Evolutionary conservation across 768 basidiomycete genomes (phyloP), one percentile per base, ranked within the genome.

Genomic region (Naganishia vishniacii): DNA sequence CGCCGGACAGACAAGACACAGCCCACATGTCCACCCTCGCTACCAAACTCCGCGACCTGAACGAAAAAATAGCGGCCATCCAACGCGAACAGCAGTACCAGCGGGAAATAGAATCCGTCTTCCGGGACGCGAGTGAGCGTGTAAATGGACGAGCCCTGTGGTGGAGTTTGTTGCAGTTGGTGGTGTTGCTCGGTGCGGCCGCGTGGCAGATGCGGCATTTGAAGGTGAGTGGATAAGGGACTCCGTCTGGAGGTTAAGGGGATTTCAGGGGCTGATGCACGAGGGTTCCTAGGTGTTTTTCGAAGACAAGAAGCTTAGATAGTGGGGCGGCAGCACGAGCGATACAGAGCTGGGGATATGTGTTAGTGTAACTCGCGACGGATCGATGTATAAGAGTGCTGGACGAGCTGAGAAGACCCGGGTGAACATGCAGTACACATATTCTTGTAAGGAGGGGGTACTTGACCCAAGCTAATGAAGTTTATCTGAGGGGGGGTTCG

Each of bases 61-160:
- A 98, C 79, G 83, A 85, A 72, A 94, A 91, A 77, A 81, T 99
- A 51, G 89, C 89, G 76, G 91, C 94, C 71, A 88, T 98, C 61
- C 83, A 91, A 48, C 82, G 91, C 26, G 95, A 98, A 78, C 95
- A 99, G 79, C 89, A 93, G 78, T 99, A 97, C 75, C 94, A 98
- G 80, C 83, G 95, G 45, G 94, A 99, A 79, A 81, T 95, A 68
- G 95, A 99, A 78, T 82, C 88, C 12, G 87, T 89, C 70, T 99
- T 88, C 75, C 81, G 95, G 41, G 80, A 91, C 78, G 78, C 97
- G 67, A 92, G 89, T 70, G 95, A 99, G 78, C 77, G 78, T 16
- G 94, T 91, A 41, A 99, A 99, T 79, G 80, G 86, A n/a, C 81
- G 86, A 65, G 92, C 95, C 0, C 88, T 98, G 47, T 98, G 91